These are phyloP conservation scores for Aplosporella prunicola DNA, from an alignment of 2,329 filamentous ascomycete genomes.

Conservation along the genomic window DNA sequence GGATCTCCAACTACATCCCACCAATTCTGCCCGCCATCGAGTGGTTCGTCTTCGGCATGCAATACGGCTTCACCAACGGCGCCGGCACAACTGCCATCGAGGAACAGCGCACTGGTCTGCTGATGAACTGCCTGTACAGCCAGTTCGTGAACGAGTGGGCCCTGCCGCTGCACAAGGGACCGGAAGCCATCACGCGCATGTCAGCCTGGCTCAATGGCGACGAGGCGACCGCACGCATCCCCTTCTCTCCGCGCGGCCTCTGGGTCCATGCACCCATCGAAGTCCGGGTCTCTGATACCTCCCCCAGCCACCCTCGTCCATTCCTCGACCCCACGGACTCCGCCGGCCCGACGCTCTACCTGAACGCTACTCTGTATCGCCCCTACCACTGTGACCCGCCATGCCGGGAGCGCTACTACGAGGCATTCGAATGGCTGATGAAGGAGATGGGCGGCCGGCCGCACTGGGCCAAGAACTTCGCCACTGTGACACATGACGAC, in stretches of 20 bases:
- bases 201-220: constrained; percentile 79
- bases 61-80: constrained; percentile 78
- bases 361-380: constrained; percentile 83
- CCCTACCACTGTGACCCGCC: constrained; percentile 72
- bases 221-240: constrained; percentile 60
- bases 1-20: constrained; percentile 67
- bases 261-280: constrained; percentile 88
- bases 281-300: constrained; percentile 73
- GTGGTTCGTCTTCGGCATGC: constrained; percentile 95
- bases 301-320: constrained; percentile 43
- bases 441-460: constrained; percentile 70
- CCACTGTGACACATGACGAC: constrained; percentile 45
- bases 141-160: constrained; percentile 99
- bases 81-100: constrained; percentile 65
- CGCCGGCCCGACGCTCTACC: constrained; percentile 68
- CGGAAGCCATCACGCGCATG: constrained; percentile 74
- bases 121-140: constrained; percentile 98
- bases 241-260: constrained; percentile 66
- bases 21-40: constrained; percentile 78
- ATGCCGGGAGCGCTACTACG: constrained; percentile 67
- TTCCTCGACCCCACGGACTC: constrained; percentile 63
- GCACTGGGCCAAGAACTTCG: constrained; percentile 92
- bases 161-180: constrained; percentile 73
- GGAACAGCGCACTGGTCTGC: constrained; percentile 65
- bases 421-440: constrained; percentile 88